phyloP scores from a whole-genome alignment of 2,329 filamentous ascomycete genomes.

The Tolypocladium amazonense region DNA sequence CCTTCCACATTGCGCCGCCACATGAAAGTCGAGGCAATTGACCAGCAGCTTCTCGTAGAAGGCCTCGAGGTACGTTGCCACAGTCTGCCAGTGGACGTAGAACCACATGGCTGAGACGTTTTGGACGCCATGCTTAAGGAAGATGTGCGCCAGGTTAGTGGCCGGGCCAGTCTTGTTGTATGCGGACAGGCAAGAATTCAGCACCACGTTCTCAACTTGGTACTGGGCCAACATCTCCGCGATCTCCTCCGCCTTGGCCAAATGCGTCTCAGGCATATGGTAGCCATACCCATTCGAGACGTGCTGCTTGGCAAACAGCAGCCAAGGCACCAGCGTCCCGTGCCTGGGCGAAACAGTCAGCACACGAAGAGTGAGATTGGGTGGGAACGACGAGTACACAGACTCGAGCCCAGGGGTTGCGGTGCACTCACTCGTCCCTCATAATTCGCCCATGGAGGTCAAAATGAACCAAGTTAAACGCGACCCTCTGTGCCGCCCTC shows the following conservation, averaged over 20 bases:
- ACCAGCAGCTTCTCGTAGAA: constrained; percentile 16
- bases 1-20: constrained; percentile 15
- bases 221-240: constrained; percentile 12
- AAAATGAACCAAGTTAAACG: constrained; percentile 17
- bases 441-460: constrained; percentile 16
- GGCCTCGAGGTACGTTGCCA: constrained; percentile 14
- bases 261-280: constrained; percentile 11
- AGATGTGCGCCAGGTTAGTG: constrained; percentile 16
- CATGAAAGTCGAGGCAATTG: constrained; percentile 14
- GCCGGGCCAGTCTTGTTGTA: constrained; percentile 13
- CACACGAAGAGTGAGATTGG: neutral
- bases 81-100: constrained; percentile 17
- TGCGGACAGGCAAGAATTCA: constrained; percentile 17
- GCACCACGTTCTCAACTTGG: constrained; percentile 16
- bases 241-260: constrained; percentile 11
- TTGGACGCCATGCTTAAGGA: constrained; percentile 14
- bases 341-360: constrained; percentile 3
- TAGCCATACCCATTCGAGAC: constrained; percentile 5
- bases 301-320: constrained; percentile 14
- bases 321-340: constrained; percentile 12
- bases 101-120: constrained; percentile 20
- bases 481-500: constrained; percentile 10
- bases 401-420: neutral
- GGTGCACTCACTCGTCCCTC: constrained; percentile 11
- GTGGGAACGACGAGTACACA: neutral